A percentile compares a stretch with the other conserved stretches of the same genome.
These are phyloP conservation scores for Calonectria hongkongensis DNA, from an alignment of 2,329 filamentous ascomycete species.

Conservation along the genomic window DNA sequence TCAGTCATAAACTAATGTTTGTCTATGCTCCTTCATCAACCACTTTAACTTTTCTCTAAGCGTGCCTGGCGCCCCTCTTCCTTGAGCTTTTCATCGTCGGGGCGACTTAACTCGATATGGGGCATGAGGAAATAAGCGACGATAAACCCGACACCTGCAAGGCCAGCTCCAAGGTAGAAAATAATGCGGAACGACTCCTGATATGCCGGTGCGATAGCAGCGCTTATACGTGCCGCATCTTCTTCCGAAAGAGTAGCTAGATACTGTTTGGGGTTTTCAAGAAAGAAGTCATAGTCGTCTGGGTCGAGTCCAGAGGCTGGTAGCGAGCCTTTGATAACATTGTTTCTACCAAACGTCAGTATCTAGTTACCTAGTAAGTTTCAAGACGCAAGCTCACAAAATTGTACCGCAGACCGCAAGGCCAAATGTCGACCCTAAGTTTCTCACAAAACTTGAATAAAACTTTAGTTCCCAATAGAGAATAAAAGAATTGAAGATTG, in stretches of 20 bases:
- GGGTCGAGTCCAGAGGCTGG: constrained; percentile 4
- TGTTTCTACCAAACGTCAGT: neutral
- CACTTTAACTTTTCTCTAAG: neutral
- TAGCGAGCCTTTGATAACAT: neutral
- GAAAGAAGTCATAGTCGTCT: neutral
- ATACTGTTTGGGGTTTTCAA: constrained; percentile 4
- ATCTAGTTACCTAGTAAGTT: neutral
- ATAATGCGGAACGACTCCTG: constrained; percentile 14
- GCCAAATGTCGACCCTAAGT: constrained; percentile 3
- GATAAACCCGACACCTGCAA: neutral
- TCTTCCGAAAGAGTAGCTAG: neutral
- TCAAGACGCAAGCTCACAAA: neutral
- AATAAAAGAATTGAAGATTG: neutral
- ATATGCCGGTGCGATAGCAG: constrained; percentile 5
- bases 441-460: neutral
- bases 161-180: constrained; percentile 3
- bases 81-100: constrained; percentile 16
- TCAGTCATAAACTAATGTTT: neutral
- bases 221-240: neutral
- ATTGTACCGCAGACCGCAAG: constrained; percentile 16
- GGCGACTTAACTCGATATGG: neutral
- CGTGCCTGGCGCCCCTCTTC: constrained; percentile 5
- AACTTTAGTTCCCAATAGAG: neutral
- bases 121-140: constrained; percentile 4
- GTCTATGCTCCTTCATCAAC: neutral